phyloP scores from a whole-genome alignment of 1,284 basidiomycete species.

The Vanrija pseudolonga region DNA sequence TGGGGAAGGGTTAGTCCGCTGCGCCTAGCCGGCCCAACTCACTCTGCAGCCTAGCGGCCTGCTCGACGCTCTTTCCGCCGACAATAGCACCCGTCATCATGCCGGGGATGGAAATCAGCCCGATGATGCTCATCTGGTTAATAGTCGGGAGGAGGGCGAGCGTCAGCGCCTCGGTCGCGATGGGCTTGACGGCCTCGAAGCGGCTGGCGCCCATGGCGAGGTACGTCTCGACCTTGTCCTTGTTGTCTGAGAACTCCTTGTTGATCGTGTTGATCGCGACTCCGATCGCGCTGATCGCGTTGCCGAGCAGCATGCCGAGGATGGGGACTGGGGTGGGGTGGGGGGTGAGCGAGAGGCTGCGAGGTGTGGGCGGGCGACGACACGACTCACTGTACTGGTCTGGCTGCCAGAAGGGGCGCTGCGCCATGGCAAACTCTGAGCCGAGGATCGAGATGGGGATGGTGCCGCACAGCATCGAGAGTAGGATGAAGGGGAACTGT shows the following conservation, averaged over 20 bases:
- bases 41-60: constrained; percentile 75
- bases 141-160: constrained; percentile 73
- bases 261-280: constrained; percentile 57
- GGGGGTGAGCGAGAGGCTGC: neutral
- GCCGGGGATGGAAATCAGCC: constrained; percentile 63
- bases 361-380: neutral
- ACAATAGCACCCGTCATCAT: constrained; percentile 90
- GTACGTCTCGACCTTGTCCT: constrained; percentile 75
- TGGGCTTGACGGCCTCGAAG: constrained; percentile 71
- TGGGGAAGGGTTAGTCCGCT: constrained; percentile 11
- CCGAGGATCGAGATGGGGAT: constrained; percentile 77
- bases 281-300: constrained; percentile 69
- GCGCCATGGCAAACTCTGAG: constrained; percentile 68
- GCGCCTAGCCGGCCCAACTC: constrained; percentile 18
- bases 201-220: constrained; percentile 75
- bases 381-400: constrained; percentile 66
- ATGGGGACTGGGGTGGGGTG: constrained; percentile 64
- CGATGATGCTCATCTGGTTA: constrained; percentile 80
- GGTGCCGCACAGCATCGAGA: constrained; percentile 67
- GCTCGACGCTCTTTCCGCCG: constrained; percentile 73
- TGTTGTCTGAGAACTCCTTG: constrained; percentile 59
- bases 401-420: constrained; percentile 73
- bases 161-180: constrained; percentile 70
- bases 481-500: constrained; percentile 67
- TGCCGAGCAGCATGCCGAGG: constrained; percentile 81